phyloP scores from a whole-genome alignment of 306 rosid species.

The Cicer pinnatifidum region DNA sequence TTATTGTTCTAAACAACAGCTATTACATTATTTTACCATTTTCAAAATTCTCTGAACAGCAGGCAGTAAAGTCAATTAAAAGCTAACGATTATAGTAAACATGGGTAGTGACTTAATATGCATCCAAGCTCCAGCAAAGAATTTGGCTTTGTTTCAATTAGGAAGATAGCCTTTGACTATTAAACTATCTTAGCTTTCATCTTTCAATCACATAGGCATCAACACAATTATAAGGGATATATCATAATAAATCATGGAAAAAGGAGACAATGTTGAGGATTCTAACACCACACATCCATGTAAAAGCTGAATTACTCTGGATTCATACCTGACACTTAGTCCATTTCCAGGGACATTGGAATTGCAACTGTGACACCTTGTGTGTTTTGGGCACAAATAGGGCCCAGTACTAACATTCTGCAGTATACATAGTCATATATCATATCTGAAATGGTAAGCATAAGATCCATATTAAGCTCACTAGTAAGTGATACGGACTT shows the following conservation, averaged over 20 bases:
- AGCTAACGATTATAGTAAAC: slow-evolving; percentile 13
- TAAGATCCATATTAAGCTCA: slow-evolving; percentile 34
- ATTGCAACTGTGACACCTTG: slow-evolving; percentile 93
- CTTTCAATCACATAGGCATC: slow-evolving; percentile 3
- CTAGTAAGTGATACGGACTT: slow-evolving; percentile 29
- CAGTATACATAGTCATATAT: slow-evolving; percentile 49
- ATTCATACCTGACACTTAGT: slow-evolving; percentile 82
- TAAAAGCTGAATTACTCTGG: slow-evolving; percentile 25
- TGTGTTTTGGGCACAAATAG: slow-evolving; percentile 92
- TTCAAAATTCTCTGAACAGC: slow-evolving; percentile 4
- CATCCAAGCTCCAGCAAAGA: neutral
- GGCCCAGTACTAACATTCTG: slow-evolving; percentile 95
- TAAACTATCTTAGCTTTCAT: slow-evolving; percentile 28
- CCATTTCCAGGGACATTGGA: slow-evolving; percentile 99
- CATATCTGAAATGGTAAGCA: slow-evolving; percentile 42
- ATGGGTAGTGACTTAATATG: neutral
- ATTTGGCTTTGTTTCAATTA: slow-evolving; percentile 4
- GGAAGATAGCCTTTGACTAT: slow-evolving; percentile 17
- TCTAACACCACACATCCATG: slow-evolving; percentile 27
- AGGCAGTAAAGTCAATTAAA: neutral
- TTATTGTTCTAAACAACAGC: neutral
- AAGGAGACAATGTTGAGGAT: slow-evolving; percentile 5
- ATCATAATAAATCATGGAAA: neutral
- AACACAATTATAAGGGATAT: neutral
- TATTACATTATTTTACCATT: slow-evolving; percentile 17